phyloP scores from a whole-genome alignment of 2,329 filamentous ascomycete genomes.

The Zarea fungicola region DNA sequence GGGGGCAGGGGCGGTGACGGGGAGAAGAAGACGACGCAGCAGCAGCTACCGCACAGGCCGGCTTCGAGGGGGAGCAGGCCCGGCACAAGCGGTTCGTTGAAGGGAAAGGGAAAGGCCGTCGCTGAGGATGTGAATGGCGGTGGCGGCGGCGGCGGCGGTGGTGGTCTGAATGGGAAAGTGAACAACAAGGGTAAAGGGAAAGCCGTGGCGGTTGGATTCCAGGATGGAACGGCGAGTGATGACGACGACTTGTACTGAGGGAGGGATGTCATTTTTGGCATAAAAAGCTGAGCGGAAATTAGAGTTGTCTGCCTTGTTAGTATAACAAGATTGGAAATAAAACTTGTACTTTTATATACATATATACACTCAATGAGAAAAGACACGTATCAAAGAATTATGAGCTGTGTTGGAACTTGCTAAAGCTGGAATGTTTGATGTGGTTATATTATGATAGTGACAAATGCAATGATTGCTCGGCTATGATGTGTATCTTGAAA shows the following conservation, averaged over 20 bases:
- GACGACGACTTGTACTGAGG: slow-evolving; percentile 51
- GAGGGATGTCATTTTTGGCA: background rate
- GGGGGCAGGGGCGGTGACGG: slow-evolving; percentile 42
- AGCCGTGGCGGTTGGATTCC: slow-evolving; percentile 45
- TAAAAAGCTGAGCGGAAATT: background rate
- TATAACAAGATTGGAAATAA: background rate
- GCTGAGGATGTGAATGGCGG: slow-evolving; percentile 31
- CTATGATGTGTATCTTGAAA: slow-evolving; percentile 10
- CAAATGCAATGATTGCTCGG: slow-evolving; percentile 7
- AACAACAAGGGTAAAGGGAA: slow-evolving; percentile 57
- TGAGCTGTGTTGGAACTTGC: no score
- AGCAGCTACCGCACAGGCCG: slow-evolving; percentile 15
- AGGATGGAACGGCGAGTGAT: slow-evolving; percentile 49
- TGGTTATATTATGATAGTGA: no score
- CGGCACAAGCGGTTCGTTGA: slow-evolving; percentile 17
- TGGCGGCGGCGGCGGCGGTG: slow-evolving; percentile 29
- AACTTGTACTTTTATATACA: slow-evolving; percentile 1
- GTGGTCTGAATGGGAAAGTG: slow-evolving; percentile 24
- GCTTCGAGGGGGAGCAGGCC: slow-evolving; percentile 29
- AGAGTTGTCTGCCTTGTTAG: background rate
- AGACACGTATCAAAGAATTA: no score
- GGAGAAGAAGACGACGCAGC: slow-evolving; percentile 30
- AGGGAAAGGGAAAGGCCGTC: slow-evolving; percentile 30
- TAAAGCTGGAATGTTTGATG: no score
- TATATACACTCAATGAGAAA: no score